Evolutionary conservation across 257 asterid genomes (phyloP).

Genomic region (Leptodermis oblonga): DNA sequence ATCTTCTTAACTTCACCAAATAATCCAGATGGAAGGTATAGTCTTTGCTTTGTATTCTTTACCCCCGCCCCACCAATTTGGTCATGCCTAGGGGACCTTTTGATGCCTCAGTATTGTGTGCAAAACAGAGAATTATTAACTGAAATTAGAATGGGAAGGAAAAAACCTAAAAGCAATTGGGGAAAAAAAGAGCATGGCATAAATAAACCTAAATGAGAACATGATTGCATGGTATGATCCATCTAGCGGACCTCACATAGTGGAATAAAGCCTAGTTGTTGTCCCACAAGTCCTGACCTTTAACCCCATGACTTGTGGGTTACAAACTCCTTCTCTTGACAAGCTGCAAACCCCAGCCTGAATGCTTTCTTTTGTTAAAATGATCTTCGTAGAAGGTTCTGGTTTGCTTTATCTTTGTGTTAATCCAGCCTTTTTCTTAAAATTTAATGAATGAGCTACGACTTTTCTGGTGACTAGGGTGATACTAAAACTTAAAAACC

Average conservation of each 20-base stretch:
- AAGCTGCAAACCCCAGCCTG: not conserved
- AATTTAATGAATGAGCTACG: not conserved
- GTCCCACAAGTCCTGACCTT: too few species aligned
- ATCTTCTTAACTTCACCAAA: constrained; percentile 94
- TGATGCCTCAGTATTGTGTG: not conserved
- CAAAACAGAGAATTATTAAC: not conserved
- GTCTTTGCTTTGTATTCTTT: not conserved
- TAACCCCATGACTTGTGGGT: too few species aligned
- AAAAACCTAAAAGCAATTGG: not conserved
- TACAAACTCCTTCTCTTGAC: not conserved
- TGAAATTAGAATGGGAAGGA: not conserved
- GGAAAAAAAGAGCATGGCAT: too few species aligned
- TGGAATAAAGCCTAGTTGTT: too few species aligned
- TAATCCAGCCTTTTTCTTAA: not conserved
- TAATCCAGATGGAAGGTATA: constrained; percentile 97
- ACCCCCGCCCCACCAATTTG: not conserved
- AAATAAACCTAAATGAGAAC: too few species aligned
- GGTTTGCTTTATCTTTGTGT: not conserved
- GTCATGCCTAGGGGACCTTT: not conserved
- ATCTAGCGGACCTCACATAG: too few species aligned
- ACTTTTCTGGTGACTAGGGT: not conserved
- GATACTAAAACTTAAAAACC: not conserved
- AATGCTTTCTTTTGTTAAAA: not conserved
- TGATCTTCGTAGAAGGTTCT: not conserved
- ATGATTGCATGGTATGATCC: too few species aligned